Conservation (phyloP, 2,329 filamentous ascomycete genomes). For the Diaporthe destruens region DNA sequence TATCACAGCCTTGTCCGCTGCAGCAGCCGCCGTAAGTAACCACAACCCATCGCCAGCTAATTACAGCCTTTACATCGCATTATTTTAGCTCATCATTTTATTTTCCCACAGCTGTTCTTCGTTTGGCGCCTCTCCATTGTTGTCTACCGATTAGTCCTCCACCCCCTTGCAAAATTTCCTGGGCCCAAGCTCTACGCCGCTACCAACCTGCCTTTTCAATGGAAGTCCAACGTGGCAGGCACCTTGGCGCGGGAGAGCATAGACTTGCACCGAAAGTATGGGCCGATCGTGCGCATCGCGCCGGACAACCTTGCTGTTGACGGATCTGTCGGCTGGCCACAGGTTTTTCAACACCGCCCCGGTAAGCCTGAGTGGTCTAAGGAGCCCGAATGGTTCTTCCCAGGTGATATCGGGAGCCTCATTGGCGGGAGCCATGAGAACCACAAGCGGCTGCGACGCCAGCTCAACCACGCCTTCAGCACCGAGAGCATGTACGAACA, state of each 20-base stretch:
- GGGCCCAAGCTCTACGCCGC: constrained; percentile 34
- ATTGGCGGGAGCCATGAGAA: constrained; percentile 4
- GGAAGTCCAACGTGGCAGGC: not conserved
- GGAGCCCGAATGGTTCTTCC: not conserved
- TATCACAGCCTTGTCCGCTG: not conserved
- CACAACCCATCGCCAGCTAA: no score
- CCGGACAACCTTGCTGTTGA: constrained; percentile 29
- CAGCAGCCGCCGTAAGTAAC: constrained; percentile 6
- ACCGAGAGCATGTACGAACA: constrained; percentile 38
- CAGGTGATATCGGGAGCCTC: not conserved
- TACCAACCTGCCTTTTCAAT: constrained; percentile 9
- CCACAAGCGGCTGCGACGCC: constrained; percentile 28
- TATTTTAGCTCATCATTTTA: not conserved
- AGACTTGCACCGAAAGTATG: constrained; percentile 31
- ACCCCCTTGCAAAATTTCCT: constrained; percentile 35
- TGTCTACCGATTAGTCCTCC: constrained; percentile 29
- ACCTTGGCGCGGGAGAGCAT: not conserved
- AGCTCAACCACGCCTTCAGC: constrained; percentile 36
- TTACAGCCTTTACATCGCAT: not conserved
- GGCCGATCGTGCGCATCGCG: constrained; percentile 34
- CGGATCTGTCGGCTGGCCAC: constrained; percentile 31
- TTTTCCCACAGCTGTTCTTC: not conserved
- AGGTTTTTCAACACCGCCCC: constrained; percentile 35
- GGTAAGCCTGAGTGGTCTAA: constrained; percentile 31
- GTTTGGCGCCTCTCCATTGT: constrained; percentile 16